Evolutionary conservation across 768 basidiomycete genomes (phyloP), one percentile per base, ranked within the genome.

Genomic region (Leccinellum albellum): DNA sequence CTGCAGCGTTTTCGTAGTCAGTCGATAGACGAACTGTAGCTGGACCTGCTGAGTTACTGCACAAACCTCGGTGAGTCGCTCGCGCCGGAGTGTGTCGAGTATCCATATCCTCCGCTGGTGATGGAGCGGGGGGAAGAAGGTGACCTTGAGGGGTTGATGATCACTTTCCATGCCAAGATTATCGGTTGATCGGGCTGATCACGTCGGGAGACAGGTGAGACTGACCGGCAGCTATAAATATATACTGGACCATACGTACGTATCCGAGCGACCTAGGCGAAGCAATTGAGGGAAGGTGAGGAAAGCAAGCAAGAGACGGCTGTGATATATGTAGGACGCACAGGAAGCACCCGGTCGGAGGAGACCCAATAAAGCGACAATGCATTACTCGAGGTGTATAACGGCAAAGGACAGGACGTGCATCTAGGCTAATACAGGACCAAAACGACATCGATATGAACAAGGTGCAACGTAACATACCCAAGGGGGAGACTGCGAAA

Each of bases 51-150:
- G n/a, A 15, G 17, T 40, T 17, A 17, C 31, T 28, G 32, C 5
- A 66, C 77, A 51, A 59, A 85, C 87, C 68, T 80, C 75, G 12
- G 79, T 74, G 35, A 87, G 76, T 20, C 70, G 71, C 61, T 88
- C 84, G 29, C 79, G 76, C 26, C 88, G 75, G 26, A 91, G 70
- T 23, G 80, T 72, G 61, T 87, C 79, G 1, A 91, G 75, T 13
- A 88, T 76, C 89, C 89, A 91, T 54, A 86, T 82, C 48, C 84
- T 78, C 35, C 88, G 78, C 66, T 91, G 87, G 23, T 86, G 78
- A 60, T 78, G 77, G 28, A 91, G 77, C 0, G 85, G 84, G 15
- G 89, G 89, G 57, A 81, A 78, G 71, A 91, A 91, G 0, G 78
- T 80, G 8, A 89, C 86, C 59, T 68, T 76, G 20, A 82, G 74